Base-by-base conservation (phyloP, 768 basidiomycete species). In the Leccinum olivaceopallidum region DNA sequence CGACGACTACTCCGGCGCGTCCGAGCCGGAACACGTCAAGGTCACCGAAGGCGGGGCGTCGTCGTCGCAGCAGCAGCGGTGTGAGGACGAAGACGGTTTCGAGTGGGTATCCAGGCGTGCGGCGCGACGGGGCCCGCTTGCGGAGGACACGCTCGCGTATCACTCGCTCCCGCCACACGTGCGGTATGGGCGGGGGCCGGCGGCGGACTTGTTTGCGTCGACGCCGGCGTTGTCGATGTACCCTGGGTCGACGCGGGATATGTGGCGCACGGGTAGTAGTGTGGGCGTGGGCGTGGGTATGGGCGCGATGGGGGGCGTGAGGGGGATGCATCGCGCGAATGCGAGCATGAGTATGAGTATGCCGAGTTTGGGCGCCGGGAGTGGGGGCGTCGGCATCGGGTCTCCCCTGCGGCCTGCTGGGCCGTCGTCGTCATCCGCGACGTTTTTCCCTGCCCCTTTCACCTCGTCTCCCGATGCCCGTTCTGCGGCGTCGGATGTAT, bases 31-130 rank as follows among this genome's bases (percentile, higher is more conserved):
- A 22, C 66, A 75, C 10, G 77, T 81, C 44, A 73, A 79, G 57
- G 81, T 77, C 16, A 82, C 84, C 4, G 84, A 84, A 63, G 0
- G 79, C 80, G 18, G 22, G 4, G 20, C 22, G 12, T 12, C 81
- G 79, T 34, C 32, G 5, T 30, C 28, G 28, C 28, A 30, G 28
- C 32, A 34, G 32, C 32, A 32, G 32, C 32, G 32, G 32, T 34
- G 16, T 8, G 85, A 84, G 14, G 88, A 87, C 47, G 87, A 89
- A n/a, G 90, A 92, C 22, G 88, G 81, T 51, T 92, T 86, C 63
- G 90, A 94, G 73, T 92, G 90, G 89, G 88, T 93, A 24, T 85
- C 89, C 8, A 79, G 89, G 48, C 78, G 82, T 57, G 86, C 83
- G 7, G 82, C 82, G 6, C 81, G 82, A 8, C 76, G 82, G 60